A percentile compares a stretch with the other conserved stretches of the same genome.
Evolutionary conservation across 257 asterid species (phyloP).

Genomic region (Fraxinus anomala): DNA sequence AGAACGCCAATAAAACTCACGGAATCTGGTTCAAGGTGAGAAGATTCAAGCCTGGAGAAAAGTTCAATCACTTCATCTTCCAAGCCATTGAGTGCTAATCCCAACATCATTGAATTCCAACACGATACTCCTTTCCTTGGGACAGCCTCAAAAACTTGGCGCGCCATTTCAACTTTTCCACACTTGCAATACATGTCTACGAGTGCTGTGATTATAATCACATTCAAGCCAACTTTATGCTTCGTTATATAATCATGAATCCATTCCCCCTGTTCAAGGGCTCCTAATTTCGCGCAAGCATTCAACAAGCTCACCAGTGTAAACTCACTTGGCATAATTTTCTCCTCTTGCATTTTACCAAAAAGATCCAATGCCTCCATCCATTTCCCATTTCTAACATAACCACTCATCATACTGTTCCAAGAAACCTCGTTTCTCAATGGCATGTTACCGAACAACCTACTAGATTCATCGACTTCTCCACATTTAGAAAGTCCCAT

Average conservation of each 20-base stretch:
- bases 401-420: conserved; percentile 74
- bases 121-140: conserved; percentile 48
- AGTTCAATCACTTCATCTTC: conserved; percentile 44
- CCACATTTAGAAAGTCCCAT: conserved; percentile 66
- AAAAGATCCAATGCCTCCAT: conserved; percentile 58
- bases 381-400: conserved; percentile 68
- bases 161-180: conserved; percentile 43
- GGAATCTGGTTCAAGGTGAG: conserved; percentile 48
- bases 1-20: conserved; percentile 28
- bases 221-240: conserved; percentile 40
- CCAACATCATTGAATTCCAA: conserved; percentile 79
- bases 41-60: conserved; percentile 44
- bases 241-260: conserved; percentile 53
- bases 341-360: conserved; percentile 42
- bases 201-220: conserved; percentile 54
- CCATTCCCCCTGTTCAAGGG: conserved; percentile 72
- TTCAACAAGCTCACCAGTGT: conserved; percentile 64
- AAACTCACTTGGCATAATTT: conserved; percentile 49
- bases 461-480: conserved; percentile 55
- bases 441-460: conserved; percentile 53
- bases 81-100: conserved; percentile 19
- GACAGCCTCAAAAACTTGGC: conserved; percentile 35
- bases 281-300: conserved; percentile 66
- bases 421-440: conserved; percentile 60
- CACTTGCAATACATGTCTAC: conserved; percentile 77